phyloP scores from a whole-genome alignment of 495 filamentous ascomycete genomes.

The Aspergillus incahuasiensis region DNA sequence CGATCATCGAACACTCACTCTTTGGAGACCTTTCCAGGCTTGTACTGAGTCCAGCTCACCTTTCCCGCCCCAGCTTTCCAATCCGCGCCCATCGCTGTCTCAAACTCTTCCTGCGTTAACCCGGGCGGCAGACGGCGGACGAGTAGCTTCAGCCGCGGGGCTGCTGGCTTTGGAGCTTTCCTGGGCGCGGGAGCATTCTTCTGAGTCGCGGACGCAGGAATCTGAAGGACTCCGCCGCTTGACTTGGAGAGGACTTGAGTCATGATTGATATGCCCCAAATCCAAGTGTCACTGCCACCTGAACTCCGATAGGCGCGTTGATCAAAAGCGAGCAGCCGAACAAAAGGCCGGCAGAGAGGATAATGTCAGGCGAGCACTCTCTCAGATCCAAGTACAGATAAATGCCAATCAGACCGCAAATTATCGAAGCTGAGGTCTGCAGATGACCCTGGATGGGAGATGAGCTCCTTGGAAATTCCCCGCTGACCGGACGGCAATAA shows the following conservation, averaged over 20 bases:
- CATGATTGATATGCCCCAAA: conserved; percentile 18
- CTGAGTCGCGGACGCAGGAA: conserved; percentile 52
- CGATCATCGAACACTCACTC: conserved; percentile 57
- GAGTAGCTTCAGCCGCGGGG: conserved; percentile 75
- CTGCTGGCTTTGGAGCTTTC: conserved; percentile 50
- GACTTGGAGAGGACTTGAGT: conserved; percentile 39
- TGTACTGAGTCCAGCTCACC: conserved; percentile 77
- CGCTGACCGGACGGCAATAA: conserved; percentile 6
- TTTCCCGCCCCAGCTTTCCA: conserved; percentile 76
- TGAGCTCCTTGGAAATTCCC: conserved; percentile 3
- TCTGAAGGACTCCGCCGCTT: conserved; percentile 55
- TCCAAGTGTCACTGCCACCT: neutral
- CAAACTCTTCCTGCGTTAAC: conserved; percentile 76
- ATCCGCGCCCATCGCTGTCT: conserved; percentile 66
- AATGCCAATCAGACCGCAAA: neutral
- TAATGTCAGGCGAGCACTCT: neutral
- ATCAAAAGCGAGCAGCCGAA: neutral
- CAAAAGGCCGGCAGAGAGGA: neutral
- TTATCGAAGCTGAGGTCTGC: neutral
- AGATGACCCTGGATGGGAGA: neutral
- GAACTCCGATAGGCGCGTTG: neutral
- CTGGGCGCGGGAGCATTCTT: conserved; percentile 48
- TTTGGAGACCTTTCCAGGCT: conserved; percentile 78
- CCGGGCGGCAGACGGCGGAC: conserved; percentile 81
- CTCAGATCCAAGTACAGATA: neutral